Percentiles rank a stretch among this genome's conserved stretches.
Evolutionary conservation across 805 yeast species (phyloP).

Genomic region (Zygotorulaspora sp.): DNA sequence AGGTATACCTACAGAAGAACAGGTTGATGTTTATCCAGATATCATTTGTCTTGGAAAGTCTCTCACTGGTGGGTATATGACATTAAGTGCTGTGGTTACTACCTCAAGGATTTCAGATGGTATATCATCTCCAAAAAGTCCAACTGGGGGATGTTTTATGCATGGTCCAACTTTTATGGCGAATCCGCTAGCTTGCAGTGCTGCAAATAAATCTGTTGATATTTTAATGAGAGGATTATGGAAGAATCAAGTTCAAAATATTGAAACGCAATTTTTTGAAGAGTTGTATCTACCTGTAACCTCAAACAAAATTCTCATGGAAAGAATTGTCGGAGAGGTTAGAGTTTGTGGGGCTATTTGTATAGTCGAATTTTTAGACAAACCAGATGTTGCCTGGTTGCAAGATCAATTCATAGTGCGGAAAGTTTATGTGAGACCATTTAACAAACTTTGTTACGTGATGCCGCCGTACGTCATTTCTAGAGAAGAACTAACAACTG

Average conservation of each 20-base stretch:
- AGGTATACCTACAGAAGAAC: constrained; percentile 10
- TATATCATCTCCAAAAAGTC: constrained; percentile 17
- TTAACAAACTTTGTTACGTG: constrained; percentile 23
- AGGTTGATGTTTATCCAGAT: constrained; percentile 25
- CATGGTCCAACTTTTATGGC: constrained; percentile 34
- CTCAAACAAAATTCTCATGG: constrained; percentile 7
- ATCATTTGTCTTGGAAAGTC: constrained; percentile 28
- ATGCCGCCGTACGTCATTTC: constrained; percentile 31
- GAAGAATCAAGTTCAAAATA: constrained; percentile 18
- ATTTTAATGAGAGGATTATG: constrained; percentile 23
- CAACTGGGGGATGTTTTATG: constrained; percentile 27
- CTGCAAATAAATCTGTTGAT: constrained; percentile 25
- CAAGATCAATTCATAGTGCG: constrained; percentile 16
- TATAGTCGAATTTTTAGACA: constrained; percentile 19
- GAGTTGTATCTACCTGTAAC: constrained; percentile 17
- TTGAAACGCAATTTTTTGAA: constrained; percentile 18
- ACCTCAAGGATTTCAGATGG: constrained; percentile 17
- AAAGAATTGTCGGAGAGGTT: constrained; percentile 15
- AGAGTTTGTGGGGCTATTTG: constrained; percentile 27
- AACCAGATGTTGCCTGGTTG: constrained; percentile 23
- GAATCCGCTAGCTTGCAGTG: constrained; percentile 28
- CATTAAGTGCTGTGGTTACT: constrained; percentile 25
- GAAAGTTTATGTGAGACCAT: constrained; percentile 26
- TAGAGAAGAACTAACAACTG: constrained; percentile 12
- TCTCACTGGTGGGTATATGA: constrained; percentile 29